Evolutionary conservation across 2,329 filamentous ascomycete species (phyloP), one percentile per base, ranked within the genome.

Genomic region (Neoscytalidium dimidiatum): DNA sequence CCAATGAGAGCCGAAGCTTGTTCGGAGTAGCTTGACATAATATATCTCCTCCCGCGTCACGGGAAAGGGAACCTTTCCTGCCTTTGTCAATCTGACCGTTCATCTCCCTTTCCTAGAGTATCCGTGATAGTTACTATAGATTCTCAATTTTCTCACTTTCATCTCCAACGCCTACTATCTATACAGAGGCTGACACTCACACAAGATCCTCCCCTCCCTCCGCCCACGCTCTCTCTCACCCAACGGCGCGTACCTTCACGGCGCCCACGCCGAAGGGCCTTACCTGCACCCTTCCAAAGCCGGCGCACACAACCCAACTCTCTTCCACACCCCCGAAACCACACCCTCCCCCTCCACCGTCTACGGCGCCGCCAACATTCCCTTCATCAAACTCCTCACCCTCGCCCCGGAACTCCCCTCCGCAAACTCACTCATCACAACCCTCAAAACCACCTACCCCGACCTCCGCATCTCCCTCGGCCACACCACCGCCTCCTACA

Each of bases 221-320:
- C 71, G 68, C 23, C 83, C 84, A 14, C 75, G 78, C 23, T 69
- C 76, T 11, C 79, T 82, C 57, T 66, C 75, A 9, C 26, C 38
- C 17, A 68, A 72, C 14, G 78, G 79, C 4, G 84, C 84, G n/a
- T 78, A 80, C 19, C 76, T 86, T 5, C 79, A 86, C 1, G 85
- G 85, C 31, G 83, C 83, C n/a, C 85, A 86, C 69, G 78, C 79
- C 19, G 84, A 86, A 78, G 85, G 84, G 2, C 84, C 85, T 7
- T 86, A 84, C 69, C 79, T 87, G 5, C 78, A 82, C 66, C 79
- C 82, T 1, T 73, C 74, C 3, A 86, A 86, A 70, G 84, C 83
- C 70, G 85, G 85, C 43, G 84, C 84, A 6, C 84, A 86, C 70
- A 80, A 82, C 66, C 72, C 75, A 28, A 74, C 76, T 23, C 78